These are phyloP conservation scores for Geotrichum reessii DNA, from an alignment of 1,139 yeast genomes.

Conservation along the genomic window DNA sequence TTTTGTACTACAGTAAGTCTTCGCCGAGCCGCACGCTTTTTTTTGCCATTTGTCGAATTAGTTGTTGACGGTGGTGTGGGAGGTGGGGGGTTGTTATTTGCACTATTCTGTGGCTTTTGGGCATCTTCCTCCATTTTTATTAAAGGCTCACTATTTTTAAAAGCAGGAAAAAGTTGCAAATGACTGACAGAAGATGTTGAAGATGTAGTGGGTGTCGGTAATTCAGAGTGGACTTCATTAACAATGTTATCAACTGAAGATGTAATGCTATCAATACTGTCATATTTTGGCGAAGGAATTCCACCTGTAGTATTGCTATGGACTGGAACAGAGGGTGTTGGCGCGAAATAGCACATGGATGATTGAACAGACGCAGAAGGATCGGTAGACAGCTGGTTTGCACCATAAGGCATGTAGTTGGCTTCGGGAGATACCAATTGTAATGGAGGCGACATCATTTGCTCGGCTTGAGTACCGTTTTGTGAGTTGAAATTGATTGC, in stretches of 20 bases:
- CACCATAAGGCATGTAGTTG: neutral
- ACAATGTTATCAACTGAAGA: neutral
- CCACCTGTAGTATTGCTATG: neutral
- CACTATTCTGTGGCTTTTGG: neutral
- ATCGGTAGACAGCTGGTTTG: neutral
- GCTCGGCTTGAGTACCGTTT: neutral
- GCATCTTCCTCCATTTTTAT: neutral
- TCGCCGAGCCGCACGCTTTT: constrained; percentile 51
- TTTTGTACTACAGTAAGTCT: constrained; percentile 57
- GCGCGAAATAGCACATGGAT: neutral
- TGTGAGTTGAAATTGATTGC: neutral
- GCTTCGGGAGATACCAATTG: neutral
- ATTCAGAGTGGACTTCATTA: neutral
- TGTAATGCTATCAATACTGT: neutral
- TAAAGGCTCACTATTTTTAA: neutral
- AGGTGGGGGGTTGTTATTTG: neutral
- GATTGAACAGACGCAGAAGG: neutral
- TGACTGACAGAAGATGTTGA: neutral
- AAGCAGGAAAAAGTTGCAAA: neutral
- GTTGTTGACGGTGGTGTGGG: neutral
- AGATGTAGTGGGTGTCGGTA: neutral
- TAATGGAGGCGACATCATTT: neutral
- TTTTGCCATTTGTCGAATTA: constrained; percentile 20
- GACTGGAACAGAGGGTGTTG: neutral
- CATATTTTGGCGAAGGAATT: neutral